Base-by-base conservation (phyloP, 257 asterid species). In the Fraxinus quadrangulata region DNA sequence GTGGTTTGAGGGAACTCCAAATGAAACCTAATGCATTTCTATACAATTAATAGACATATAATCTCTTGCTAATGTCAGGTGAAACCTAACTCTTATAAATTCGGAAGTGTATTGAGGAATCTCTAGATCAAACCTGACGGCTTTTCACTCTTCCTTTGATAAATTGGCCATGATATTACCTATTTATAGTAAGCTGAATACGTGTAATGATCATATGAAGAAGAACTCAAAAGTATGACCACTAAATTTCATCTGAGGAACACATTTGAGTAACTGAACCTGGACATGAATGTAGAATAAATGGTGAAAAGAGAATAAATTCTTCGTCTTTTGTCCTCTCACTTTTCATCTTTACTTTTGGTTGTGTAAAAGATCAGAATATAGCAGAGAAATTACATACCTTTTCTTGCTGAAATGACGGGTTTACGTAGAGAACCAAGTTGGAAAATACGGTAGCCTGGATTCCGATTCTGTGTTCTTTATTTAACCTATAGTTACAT, bases 121-220 rank as follows among this genome's bases (percentile, higher is more conserved):
- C 47, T 40, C 65, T 11, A 54, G 65, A 54, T 54, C 24, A 83
- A 67, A 82, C 85, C 82, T 9, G 81, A 86, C 86, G 63, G 17
- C 56, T 59, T 37, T 2, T 68, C n/a, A 24, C 40, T 77, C 34
- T 78, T 69, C 26, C 45, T 31, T 24, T 76, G 59, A 31, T 66
- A 21, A 66, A 19, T 75, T 61, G 70, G 23, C 34, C 26, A 49
- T 61, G 69, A 2, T 28, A 5, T 30, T 10, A 81, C 45, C 75
- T 37, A 79, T 83, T 77, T 61, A 76, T 72, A 72, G 40, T 1
- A 61, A 39, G 37, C 39, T 30, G 40, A 24, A 28, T 75, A 24
- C 31, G n/a, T n/a, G 49, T 3, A 51, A 51, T 51, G 61, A 51
- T 13, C 61, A 51, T 51, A 4, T 17, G 8, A 1, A 14, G 21